Conservation (phyloP, 2,329 filamentous ascomycete species). For the Penicillium aurantiogriseum region DNA sequence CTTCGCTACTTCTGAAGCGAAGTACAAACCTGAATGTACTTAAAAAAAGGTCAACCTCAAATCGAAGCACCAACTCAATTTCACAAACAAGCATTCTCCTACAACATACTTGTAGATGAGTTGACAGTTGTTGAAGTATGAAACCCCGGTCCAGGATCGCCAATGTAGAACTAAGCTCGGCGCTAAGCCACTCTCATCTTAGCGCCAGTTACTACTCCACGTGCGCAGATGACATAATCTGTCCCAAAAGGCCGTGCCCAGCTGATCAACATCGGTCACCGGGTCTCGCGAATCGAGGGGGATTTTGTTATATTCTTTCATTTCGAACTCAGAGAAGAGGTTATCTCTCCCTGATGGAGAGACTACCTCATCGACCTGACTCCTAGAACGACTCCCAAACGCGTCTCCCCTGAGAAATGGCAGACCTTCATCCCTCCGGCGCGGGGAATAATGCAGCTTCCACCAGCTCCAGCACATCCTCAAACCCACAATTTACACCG, state of each 20-base stretch:
- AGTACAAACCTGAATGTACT: background rate
- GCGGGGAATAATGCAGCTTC: slow-evolving; percentile 29
- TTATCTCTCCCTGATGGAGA: background rate
- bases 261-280: slow-evolving; percentile 10
- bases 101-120: background rate
- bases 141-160: background rate
- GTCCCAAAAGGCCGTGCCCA: background rate
- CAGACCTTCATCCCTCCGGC: slow-evolving; percentile 26
- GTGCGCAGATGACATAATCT: slow-evolving; percentile 4
- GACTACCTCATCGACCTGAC: background rate
- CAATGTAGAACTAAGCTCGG: background rate
- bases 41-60: background rate
- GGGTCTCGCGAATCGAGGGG: background rate
- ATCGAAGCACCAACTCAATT: background rate
- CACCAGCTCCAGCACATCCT: slow-evolving; percentile 26
- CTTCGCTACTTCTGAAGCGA: background rate
- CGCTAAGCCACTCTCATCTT: slow-evolving; percentile 1
- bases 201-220: background rate
- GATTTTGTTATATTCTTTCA: background rate
- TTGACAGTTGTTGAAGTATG: background rate
- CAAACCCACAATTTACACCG: slow-evolving; percentile 34
- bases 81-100: background rate
- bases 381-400: background rate
- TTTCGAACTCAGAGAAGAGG: background rate
- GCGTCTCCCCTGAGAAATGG: slow-evolving; percentile 17